Evolutionary conservation across 2,329 filamentous ascomycete species (phyloP).

Genomic region (Aspergillus ustus): DNA sequence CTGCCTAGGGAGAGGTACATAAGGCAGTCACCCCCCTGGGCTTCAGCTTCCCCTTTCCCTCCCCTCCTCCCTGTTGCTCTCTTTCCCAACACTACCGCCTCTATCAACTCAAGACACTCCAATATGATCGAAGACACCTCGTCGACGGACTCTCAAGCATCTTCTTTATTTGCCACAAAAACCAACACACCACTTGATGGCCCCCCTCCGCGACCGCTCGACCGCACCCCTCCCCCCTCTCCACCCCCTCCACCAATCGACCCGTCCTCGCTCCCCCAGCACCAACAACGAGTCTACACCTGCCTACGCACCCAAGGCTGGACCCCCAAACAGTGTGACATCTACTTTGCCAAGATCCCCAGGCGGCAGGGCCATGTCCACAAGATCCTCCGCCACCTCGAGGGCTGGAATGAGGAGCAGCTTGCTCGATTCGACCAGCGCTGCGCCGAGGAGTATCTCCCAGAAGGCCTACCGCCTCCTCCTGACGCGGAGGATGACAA

Average conservation of each 20-base stretch:
- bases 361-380: background rate
- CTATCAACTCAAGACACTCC: no score
- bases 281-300: background rate
- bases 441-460: background rate
- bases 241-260: background rate
- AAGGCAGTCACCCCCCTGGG: no score
- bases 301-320: background rate
- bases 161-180: no score
- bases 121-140: no score
- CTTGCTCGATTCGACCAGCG: background rate
- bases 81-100: no score
- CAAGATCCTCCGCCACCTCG: background rate
- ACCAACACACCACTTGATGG: background rate
- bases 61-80: no score
- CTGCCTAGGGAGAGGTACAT: no score
- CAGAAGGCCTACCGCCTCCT: background rate
- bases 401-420: background rate
- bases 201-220: background rate
- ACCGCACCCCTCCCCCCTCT: background rate
- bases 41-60: no score
- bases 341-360: background rate
- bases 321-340: background rate
- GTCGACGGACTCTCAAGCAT: no score
- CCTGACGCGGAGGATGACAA: background rate
- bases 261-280: background rate